Base-by-base conservation (phyloP, 2,329 filamentous ascomycete species). In the Aspergillus ruber region DNA sequence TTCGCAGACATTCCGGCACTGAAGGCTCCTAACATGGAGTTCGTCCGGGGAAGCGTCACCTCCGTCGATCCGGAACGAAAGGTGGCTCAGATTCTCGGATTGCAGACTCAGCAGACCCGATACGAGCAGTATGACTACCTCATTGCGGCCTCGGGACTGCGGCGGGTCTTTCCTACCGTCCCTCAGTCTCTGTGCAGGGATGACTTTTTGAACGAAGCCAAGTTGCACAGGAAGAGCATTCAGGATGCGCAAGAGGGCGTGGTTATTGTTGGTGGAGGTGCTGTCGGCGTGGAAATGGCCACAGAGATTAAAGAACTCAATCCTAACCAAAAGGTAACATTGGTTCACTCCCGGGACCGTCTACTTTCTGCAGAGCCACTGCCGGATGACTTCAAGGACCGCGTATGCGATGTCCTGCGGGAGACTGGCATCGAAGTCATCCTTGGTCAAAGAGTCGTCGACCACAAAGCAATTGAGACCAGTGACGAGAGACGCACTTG, bases 201-300 rank as follows among this genome's bases (percentile, higher is more conserved):
- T 13, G 51, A 58, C 3, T 65, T 60, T 27, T 50, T 65, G 4
- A 35, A 54, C n/a, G 62, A 66, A 41, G 54, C 54, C 5, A 54
- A 46, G 15, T 25, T 44, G 13, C 53, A 62, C 23, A 49, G 58
- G 17, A 27, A 50, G 2, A 47, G 54, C 13, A 74, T 83, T 2
- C 64, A 73, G 33, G 70, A 71, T 25, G 79, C 80, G 1, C 68
- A 65, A 4, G 71, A 60, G 9, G 62, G 61, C 0, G 53, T 90
- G 1, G 78, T 87, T 0, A 75, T 91, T 18, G 82, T 91, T n/a
- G 86, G 87, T 15, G 87, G 87, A 53, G 81, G 77, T 43, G 88
- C 87, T 6, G 87, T 90, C 1, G 88, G 88, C 7, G 83, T 90
- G 46, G 87, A 91, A 64, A 89, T 91, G 77, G 86, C 88, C 0